Percentiles rank a stretch among this genome's conserved stretches.
Evolutionary conservation across 345 rosid genomes (phyloP).

Genomic region (Aethionema arabicum): DNA sequence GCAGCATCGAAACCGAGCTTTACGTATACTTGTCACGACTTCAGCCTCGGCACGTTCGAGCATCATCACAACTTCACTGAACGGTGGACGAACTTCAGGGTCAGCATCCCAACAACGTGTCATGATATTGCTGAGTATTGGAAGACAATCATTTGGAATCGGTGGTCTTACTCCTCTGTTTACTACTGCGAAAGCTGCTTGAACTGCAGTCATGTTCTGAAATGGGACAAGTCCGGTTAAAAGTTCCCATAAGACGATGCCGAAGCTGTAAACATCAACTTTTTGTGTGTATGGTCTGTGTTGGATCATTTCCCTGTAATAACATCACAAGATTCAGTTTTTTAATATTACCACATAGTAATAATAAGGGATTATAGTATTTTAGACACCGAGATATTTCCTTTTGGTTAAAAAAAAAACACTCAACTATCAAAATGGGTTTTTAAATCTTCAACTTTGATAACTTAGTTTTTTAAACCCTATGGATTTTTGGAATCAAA

Average conservation of each 20-base stretch:
- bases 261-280: constrained; percentile 50
- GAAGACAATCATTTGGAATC: constrained; percentile 51
- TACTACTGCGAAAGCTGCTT: constrained; percentile 60
- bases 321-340: background rate
- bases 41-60: constrained; percentile 50
- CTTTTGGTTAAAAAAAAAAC: too few relatives aligned
- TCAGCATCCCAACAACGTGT: constrained; percentile 54
- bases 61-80: constrained; percentile 47
- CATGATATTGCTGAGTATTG: constrained; percentile 46
- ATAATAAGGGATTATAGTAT: too few relatives aligned
- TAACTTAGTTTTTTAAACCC: too few relatives aligned
- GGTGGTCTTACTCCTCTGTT: constrained; percentile 51
- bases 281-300: constrained; percentile 46
- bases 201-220: constrained; percentile 58
- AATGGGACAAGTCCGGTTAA: constrained; percentile 51
- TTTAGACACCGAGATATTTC: too few relatives aligned
- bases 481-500: too few relatives aligned
- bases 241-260: constrained; percentile 48
- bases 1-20: constrained; percentile 58
- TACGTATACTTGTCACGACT: constrained; percentile 47
- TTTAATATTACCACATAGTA: too few relatives aligned
- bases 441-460: too few relatives aligned
- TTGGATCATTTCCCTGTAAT: constrained; percentile 47
- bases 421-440: too few relatives aligned
- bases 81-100: constrained; percentile 52